A percentile compares a stretch with the other conserved stretches of the same genome.
Evolutionary conservation across 148 eudicot genomes (phyloP).

Genomic region (Amaranthus hypochondriacus): DNA sequence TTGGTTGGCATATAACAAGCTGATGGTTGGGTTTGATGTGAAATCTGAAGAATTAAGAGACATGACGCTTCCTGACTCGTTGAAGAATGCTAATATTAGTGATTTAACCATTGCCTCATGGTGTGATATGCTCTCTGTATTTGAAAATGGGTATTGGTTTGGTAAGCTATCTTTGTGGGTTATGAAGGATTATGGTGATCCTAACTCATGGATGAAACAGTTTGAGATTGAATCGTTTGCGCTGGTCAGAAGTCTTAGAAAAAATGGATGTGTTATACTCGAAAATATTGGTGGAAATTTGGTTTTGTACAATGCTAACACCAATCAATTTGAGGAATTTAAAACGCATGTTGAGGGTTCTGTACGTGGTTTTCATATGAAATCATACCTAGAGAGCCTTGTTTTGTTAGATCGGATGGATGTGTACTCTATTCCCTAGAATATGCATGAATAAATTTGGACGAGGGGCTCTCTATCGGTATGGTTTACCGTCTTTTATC

Average conservation of each 20-base stretch:
- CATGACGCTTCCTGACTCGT: slow-evolving; percentile 20
- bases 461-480: too few species aligned
- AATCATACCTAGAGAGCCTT: slow-evolving; percentile 30
- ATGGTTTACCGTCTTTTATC: too few species aligned
- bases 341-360: slow-evolving; percentile 21
- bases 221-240: slow-evolving; percentile 11
- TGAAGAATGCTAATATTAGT: slow-evolving; percentile 16
- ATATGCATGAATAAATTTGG: background rate
- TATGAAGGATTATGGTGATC: slow-evolving; percentile 29
- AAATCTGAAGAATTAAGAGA: slow-evolving; percentile 23
- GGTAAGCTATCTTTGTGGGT: slow-evolving; percentile 28
- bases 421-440: background rate
- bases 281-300: slow-evolving; percentile 7
- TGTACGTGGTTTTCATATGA: slow-evolving; percentile 18
- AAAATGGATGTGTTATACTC: slow-evolving; percentile 24
- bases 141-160: slow-evolving; percentile 16
- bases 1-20: slow-evolving; percentile 24
- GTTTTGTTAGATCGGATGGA: background rate
- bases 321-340: slow-evolving; percentile 15
- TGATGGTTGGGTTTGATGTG: slow-evolving; percentile 29
- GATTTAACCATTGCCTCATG: slow-evolving; percentile 19
- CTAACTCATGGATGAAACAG: slow-evolving; percentile 33
- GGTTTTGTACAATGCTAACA: slow-evolving; percentile 23
- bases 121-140: slow-evolving; percentile 15
- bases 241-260: slow-evolving; percentile 23